Conservation (phyloP, 768 basidiomycete genomes). For the Xanthoconium stramineum region DNA sequence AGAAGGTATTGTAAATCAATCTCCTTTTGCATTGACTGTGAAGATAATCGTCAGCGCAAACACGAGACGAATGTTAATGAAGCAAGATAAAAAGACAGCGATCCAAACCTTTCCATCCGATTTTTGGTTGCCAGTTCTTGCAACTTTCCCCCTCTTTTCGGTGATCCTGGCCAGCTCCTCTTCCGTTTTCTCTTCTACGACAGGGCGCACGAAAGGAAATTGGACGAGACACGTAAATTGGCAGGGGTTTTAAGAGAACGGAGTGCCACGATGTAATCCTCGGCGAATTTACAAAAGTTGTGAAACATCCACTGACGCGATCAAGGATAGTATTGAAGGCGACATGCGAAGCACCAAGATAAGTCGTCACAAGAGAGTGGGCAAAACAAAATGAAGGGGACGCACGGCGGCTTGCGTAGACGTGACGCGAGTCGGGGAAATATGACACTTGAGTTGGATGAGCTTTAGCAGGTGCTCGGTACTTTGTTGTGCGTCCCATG, state of each 20-base stretch:
- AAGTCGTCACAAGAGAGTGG: neutral
- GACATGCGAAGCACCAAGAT: neutral
- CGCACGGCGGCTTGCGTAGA: conserved; percentile 71
- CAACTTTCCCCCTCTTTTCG: conserved; percentile 77
- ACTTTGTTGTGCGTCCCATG: conserved; percentile 89
- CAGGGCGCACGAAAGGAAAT: conserved; percentile 71
- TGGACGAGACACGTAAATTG: conserved; percentile 66
- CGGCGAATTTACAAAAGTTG: conserved; percentile 78
- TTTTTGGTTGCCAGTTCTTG: conserved; percentile 90
- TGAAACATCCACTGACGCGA: conserved; percentile 83
- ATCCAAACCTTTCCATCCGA: conserved; percentile 74
- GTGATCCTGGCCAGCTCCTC: conserved; percentile 78
- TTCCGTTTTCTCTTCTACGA: conserved; percentile 81
- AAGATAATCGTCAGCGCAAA: neutral
- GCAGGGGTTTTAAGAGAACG: conserved; percentile 63
- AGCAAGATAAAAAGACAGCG: neutral
- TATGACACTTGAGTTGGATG: conserved; percentile 93
- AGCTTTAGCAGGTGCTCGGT: conserved; percentile 91
- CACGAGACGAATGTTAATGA: neutral
- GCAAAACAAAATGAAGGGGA: conserved; percentile 7
- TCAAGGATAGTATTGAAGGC: neutral
- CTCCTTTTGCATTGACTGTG: conserved; percentile 72
- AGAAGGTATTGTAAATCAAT: conserved; percentile 64
- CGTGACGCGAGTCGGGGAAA: conserved; percentile 84
- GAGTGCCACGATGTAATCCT: conserved; percentile 72